Base-by-base conservation (phyloP, 495 filamentous ascomycete species). In the Tetracladium marchalianum region DNA sequence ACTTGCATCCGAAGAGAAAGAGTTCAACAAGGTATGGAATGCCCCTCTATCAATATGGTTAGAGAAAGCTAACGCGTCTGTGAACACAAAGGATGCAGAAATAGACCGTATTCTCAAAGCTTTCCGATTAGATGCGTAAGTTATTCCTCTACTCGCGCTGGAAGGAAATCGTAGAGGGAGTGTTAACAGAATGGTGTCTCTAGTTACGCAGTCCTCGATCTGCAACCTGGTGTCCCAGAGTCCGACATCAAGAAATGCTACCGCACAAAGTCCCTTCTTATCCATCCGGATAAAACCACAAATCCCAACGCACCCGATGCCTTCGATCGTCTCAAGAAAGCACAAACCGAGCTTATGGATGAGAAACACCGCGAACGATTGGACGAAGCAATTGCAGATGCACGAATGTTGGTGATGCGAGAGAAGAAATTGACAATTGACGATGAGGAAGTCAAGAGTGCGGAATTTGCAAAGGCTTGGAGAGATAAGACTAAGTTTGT, bases 271-370 rank as follows among this genome's bases (percentile, higher is more conserved):
- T 99, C 92, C 12, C 81, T 99, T 31, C 78, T 99, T 5, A 97
- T 99, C 70, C 92, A 99, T 69, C 92, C 92, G 10, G 92, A 99
- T 68, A 97, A 97, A 66, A 96, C 93, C 42, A 80, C 78, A 53
- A 97, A 99, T 62, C 85, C 87, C 1, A 73, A 70, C 24, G 92
- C 92, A 8, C 90, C 92, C 0, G 90, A 96, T 56, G 93, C 92
- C 52, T 99, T 99, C 62, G 92, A 99, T 67, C 81, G 88, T 1
- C 78, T 99, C 4, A 95, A 95, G 62, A 95, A 96, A 63, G 92
- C 92, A 9, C 86, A 96, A 56, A 84, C 78, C 0, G 77, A 84
- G 50, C 78, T 99, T 7, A 81, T 94, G 70, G 93, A 99, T 64
- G 90, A 95, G 67, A 94, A 95, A 67, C 73, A 84, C 52, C 88